phyloP scores from a whole-genome alignment of 2,329 filamentous ascomycete species.

The Chalaropsis ovoidea region DNA sequence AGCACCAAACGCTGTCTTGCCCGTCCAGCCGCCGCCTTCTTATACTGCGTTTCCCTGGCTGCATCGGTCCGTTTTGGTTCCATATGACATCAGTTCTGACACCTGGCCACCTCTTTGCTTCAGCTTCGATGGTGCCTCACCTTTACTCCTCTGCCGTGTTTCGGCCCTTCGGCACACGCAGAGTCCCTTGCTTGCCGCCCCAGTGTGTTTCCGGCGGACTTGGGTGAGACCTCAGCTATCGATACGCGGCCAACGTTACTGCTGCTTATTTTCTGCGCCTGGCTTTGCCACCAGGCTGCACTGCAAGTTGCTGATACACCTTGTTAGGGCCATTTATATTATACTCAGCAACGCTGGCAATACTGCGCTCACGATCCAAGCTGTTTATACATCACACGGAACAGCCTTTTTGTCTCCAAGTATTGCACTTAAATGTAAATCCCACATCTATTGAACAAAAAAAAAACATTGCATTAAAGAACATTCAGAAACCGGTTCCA shows the following conservation, averaged over 20 bases:
- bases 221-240: not conserved
- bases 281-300: not conserved
- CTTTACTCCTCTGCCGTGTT: not conserved
- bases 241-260: not conserved
- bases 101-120: not conserved
- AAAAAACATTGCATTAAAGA: conserved; percentile 12
- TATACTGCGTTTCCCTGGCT: conserved; percentile 5
- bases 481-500: conserved; percentile 11
- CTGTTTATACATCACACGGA: not conserved
- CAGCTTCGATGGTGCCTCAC: not conserved
- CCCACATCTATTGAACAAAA: conserved; percentile 19
- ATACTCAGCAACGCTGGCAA: too few species aligned
- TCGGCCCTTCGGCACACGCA: not conserved
- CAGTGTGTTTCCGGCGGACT: not conserved
- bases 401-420: not conserved
- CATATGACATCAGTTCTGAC: conserved; percentile 5
- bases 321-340: too few species aligned
- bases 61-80: not conserved
- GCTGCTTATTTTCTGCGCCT: not conserved
- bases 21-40: not conserved
- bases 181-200: not conserved
- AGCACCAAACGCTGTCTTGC: not conserved
- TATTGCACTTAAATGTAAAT: conserved; percentile 7
- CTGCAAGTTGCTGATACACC: not conserved
- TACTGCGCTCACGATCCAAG: too few species aligned